Percentiles rank a stretch among this genome's conserved stretches.
These are phyloP conservation scores for Citrus glauca DNA, from an alignment of 345 rosid genomes.

Conservation along the genomic window DNA sequence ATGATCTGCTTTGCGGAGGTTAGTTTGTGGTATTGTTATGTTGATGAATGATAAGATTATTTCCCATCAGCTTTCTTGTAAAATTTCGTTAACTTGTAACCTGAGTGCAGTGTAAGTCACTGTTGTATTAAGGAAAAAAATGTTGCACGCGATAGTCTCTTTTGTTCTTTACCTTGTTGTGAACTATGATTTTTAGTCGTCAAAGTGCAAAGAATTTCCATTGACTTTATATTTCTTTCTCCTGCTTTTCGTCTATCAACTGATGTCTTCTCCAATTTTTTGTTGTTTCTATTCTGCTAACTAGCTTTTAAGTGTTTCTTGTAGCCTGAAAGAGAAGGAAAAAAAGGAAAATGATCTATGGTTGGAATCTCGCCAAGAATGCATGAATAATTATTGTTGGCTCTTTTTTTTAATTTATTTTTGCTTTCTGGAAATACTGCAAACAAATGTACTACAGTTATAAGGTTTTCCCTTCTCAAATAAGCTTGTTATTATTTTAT, in stretches of 20 bases:
- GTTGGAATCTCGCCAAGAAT: background rate
- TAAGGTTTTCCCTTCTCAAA: background rate
- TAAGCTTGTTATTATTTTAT: background rate
- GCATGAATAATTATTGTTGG: background rate
- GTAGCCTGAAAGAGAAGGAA: background rate
- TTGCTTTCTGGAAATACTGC: too few relatives aligned
- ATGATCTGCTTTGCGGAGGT: background rate
- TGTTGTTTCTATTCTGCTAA: background rate
- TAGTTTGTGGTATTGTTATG: background rate
- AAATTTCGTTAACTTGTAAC: slow-evolving; percentile 6
- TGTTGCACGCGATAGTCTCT: background rate
- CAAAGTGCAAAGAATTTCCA: background rate
- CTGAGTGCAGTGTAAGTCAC: background rate
- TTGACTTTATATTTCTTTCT: background rate
- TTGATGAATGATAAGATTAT: background rate
- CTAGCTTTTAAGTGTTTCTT: background rate
- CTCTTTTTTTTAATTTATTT: too few relatives aligned
- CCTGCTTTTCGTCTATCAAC: background rate
- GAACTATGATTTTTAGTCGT: background rate
- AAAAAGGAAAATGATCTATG: background rate
- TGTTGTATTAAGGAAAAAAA: background rate
- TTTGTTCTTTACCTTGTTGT: background rate
- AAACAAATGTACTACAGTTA: too few relatives aligned
- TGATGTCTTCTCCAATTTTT: background rate
- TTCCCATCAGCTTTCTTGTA: background rate